phyloP scores from a whole-genome alignment of 2,329 filamentous ascomycete genomes.

The Cercospora sesami region DNA sequence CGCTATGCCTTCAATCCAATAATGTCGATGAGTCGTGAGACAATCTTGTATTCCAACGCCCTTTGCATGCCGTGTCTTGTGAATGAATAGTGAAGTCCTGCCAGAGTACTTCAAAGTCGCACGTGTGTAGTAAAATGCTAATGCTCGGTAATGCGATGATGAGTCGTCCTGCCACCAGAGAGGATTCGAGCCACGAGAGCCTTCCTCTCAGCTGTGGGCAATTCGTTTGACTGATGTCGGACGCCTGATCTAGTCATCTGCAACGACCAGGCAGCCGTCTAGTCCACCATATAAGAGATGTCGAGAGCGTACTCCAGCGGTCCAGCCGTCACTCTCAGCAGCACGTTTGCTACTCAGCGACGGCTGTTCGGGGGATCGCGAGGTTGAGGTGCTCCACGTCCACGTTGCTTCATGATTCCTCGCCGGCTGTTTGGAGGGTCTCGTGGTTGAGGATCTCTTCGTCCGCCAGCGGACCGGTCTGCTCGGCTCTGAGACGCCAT shows the following conservation, averaged over 20 bases:
- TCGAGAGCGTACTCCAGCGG: conserved; percentile 12
- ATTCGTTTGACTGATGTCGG: background rate
- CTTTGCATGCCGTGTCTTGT: background rate
- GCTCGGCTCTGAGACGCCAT: background rate
- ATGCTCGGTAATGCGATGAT: background rate
- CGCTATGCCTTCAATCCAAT: conserved; percentile 9
- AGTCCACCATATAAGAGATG: background rate
- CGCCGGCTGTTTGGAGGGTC: conserved; percentile 5
- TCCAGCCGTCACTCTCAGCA: conserved; percentile 12
- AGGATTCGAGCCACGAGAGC: background rate
- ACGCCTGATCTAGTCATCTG: conserved; percentile 6
- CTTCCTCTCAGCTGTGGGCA: background rate
- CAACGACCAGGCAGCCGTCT: background rate
- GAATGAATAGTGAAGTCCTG: background rate
- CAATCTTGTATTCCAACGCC: background rate
- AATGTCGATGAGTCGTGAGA: conserved; percentile 10
- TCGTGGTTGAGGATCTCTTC: conserved; percentile 7
- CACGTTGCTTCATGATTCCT: background rate
- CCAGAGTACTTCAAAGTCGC: background rate
- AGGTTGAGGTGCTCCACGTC: background rate
- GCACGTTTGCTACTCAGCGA: background rate
- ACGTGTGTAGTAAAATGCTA: background rate
- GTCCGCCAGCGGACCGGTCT: background rate
- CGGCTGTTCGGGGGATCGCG: conserved; percentile 11
- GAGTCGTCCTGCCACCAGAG: conserved; percentile 4